These are phyloP conservation scores for Camelina neglecta DNA, from an alignment of 345 rosid genomes.

Conservation along the genomic window DNA sequence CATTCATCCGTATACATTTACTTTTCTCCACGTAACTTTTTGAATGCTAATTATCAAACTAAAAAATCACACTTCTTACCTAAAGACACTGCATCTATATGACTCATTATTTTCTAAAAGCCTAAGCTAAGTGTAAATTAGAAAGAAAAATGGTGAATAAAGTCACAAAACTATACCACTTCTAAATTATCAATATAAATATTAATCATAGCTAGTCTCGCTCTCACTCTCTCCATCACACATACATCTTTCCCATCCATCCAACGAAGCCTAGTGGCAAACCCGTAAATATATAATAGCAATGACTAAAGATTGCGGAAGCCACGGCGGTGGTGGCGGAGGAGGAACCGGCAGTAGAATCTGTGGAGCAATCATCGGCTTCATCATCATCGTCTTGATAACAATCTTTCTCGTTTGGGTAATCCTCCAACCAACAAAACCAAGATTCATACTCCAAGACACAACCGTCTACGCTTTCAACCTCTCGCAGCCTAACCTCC, in stretches of 20 bases:
- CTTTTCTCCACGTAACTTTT: background rate
- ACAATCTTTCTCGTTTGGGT: constrained; percentile 73
- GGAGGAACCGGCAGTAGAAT: constrained; percentile 20
- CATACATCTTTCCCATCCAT: constrained; percentile 31
- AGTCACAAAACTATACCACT: background rate
- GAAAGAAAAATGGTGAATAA: background rate
- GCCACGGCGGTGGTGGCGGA: constrained; percentile 25
- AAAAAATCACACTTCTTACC: background rate
- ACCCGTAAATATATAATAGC: constrained; percentile 11
- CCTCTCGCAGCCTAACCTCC: constrained; percentile 63
- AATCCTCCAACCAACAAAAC: constrained; percentile 75
- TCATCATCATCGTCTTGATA: constrained; percentile 56
- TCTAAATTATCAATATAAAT: background rate
- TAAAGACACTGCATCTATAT: background rate
- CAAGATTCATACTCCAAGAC: constrained; percentile 82
- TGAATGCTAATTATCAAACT: background rate
- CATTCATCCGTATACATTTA: background rate
- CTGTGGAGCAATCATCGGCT: constrained; percentile 50
- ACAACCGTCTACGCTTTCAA: constrained; percentile 83
- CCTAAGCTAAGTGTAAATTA: background rate
- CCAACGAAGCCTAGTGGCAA: constrained; percentile 24
- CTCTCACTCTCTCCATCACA: constrained; percentile 11
- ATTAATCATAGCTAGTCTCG: background rate
- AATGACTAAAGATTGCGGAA: constrained; percentile 41
- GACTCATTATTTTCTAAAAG: background rate